Evolutionary conservation across 768 basidiomycete genomes (phyloP), one percentile per base, ranked within the genome.

Genomic region (Suillus ampliporus): DNA sequence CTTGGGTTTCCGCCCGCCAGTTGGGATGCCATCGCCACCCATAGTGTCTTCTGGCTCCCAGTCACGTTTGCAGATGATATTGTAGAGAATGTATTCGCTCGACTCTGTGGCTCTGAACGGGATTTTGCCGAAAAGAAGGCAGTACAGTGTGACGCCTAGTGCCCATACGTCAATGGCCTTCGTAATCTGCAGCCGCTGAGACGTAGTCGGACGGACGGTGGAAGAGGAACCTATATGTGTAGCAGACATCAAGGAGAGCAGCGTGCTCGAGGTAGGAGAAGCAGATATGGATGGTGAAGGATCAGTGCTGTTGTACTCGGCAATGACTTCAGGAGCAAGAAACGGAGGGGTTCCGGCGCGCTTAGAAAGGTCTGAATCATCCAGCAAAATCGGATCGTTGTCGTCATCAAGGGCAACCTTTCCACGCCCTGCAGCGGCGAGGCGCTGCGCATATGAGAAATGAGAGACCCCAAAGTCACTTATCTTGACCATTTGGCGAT

Each of bases 91-190:
- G 74, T 86, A 97, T 76, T 95, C 92, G 48, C 81, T 84, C 15
- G 76, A 76, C 56, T 73, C 77, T n/a, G 78, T 74, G 1, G 84
- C 84, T 35, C 80, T 78, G 76, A 95, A 99, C 2, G 97, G 97
- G 2, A 90, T 86, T 61, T 79, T 80, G 11, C 95, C 97, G 67
- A 97, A 98, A 2, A 99, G 83, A 51, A 99, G 85, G 72, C 95
- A 97, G 77, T 94, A 99, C 5, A 98, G 81, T 2, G 97, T 99
- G 35, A 98, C 91, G 26, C 97, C 97, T 3, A 99, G 84, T 0
- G 97, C 97, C 97, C 97, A 99, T 38, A 99, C 86, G 71, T 99
- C 97, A 72, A 99, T 97, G 4, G 94, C 89, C 74, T 95, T 94
- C 44, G 94, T 94, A 57, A 97, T 90, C 4, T 85, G 83, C 6